These are phyloP conservation scores for Alternaria longipes DNA, from an alignment of 2,329 filamentous ascomycete species.

Conservation along the genomic window DNA sequence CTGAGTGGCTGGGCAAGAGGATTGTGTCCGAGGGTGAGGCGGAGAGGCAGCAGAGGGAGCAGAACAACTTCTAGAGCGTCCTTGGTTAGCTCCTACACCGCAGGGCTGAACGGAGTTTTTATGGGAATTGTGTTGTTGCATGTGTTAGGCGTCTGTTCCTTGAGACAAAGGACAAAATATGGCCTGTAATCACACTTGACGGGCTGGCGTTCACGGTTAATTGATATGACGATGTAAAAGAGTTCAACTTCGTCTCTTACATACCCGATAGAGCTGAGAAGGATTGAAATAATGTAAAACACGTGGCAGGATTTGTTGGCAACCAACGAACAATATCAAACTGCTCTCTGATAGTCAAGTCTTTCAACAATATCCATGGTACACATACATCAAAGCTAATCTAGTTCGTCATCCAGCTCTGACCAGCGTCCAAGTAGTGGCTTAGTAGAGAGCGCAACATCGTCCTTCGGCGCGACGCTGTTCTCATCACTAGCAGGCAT, in stretches of 20 bases:
- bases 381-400: neutral
- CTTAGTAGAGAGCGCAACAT: conserved; percentile 10
- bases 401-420: conserved; percentile 25
- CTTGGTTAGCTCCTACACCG: neutral
- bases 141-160: neutral
- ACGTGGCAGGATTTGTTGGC: neutral
- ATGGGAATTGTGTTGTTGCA: neutral
- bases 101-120: neutral
- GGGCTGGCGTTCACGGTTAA: neutral
- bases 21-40: conserved; percentile 49
- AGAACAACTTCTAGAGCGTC: conserved; percentile 35
- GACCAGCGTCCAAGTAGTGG: conserved; percentile 25
- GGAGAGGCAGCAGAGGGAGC: conserved; percentile 43
- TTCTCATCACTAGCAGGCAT: conserved; percentile 7
- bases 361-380: neutral
- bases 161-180: neutral
- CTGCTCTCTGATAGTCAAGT: neutral
- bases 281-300: neutral
- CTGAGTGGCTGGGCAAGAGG: conserved; percentile 66
- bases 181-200: neutral
- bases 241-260: neutral
- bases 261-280: conserved; percentile 4
- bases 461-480: conserved; percentile 1
- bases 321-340: neutral
- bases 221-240: conserved; percentile 2